These are phyloP conservation scores for Camellia sinensis DNA, from an alignment of 148 eudicot species.

Conservation along the genomic window DNA sequence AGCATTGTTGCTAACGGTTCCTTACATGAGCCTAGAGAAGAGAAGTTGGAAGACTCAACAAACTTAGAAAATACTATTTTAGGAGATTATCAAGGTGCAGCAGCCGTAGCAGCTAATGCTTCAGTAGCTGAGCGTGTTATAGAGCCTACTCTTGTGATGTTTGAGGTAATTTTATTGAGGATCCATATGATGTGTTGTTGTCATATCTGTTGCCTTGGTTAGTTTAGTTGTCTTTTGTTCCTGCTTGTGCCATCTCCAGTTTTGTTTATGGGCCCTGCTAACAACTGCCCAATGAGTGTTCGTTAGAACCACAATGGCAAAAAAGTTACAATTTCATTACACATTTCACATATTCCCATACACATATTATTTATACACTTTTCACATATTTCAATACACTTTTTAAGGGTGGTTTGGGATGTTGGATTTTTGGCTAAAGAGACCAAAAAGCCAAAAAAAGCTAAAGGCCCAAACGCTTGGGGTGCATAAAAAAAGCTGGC, in stretches of 20 bases:
- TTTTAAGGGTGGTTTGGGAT: too few relatives aligned
- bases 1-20: constrained; percentile 45
- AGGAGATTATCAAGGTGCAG: constrained; percentile 51
- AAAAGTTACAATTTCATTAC: too few relatives aligned
- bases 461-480: too few relatives aligned
- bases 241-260: background rate
- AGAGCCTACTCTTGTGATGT: constrained; percentile 96
- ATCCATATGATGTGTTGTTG: constrained; percentile 5
- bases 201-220: background rate
- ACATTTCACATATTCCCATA: too few relatives aligned
- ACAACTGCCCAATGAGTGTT: too few relatives aligned
- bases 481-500: too few relatives aligned
- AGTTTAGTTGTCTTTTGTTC: constrained; percentile 1
- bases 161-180: constrained; percentile 55
- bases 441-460: too few relatives aligned
- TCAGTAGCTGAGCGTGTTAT: constrained; percentile 86
- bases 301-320: too few relatives aligned
- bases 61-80: constrained; percentile 36
- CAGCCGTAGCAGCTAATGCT: constrained; percentile 60
- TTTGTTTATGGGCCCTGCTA: background rate
- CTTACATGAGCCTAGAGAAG: constrained; percentile 49
- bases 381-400: too few relatives aligned
- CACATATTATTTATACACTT: too few relatives aligned
- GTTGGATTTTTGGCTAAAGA: too few relatives aligned
- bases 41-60: constrained; percentile 44